These are phyloP conservation scores for Phlyctochytrium bullatum DNA, from an alignment of 192 early-diverging fungal genomes.

Conservation along the genomic window DNA sequence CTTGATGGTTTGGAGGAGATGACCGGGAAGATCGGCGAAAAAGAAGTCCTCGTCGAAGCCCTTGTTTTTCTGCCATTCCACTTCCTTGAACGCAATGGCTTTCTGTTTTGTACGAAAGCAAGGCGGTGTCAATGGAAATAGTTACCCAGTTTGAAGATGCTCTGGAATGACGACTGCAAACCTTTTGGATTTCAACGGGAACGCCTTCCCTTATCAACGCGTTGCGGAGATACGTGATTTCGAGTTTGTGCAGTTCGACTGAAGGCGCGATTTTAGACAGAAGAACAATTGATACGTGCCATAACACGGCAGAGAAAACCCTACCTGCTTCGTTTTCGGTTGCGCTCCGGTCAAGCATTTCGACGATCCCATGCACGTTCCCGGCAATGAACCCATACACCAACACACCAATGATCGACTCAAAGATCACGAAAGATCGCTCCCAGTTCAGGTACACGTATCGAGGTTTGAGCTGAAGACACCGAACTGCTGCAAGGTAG, in stretches of 20 bases:
- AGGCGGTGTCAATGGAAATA: not conserved
- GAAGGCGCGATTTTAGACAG: no score
- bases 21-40: not conserved
- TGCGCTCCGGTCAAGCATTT: not conserved
- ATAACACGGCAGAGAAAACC: not conserved
- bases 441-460: not conserved
- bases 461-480: not conserved
- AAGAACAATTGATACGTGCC: not conserved
- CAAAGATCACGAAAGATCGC: not conserved
- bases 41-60: constrained; percentile 6
- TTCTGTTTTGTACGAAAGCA: not conserved
- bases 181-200: not conserved
- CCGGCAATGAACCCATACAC: not conserved
- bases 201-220: not conserved
- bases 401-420: not conserved
- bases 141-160: no score
- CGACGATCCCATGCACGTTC: not conserved
- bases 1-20: not conserved
- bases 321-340: not conserved
- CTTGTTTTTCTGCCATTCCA: not conserved
- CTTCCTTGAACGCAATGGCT: not conserved
- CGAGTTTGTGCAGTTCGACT: not conserved
- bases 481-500: not conserved
- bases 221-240: not conserved
- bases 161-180: no score